A percentile compares a stretch with the other conserved stretches of the same genome.
These are phyloP conservation scores for Phytophthora pinifolia DNA, from an alignment of 352 stramenopile genomes.

Conservation along the genomic window DNA sequence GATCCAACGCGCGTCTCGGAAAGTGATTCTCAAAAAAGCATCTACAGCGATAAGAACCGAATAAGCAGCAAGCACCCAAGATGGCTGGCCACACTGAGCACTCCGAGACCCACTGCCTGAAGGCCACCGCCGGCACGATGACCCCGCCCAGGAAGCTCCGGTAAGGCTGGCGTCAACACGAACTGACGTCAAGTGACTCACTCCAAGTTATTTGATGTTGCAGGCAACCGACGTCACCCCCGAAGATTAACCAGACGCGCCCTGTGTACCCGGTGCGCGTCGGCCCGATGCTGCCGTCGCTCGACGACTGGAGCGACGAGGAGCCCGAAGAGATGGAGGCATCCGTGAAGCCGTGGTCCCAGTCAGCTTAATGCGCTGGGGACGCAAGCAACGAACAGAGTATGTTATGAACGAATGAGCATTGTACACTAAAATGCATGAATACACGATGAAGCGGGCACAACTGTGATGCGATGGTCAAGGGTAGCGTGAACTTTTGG, in stretches of 20 bases:
- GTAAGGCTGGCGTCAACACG: constrained; percentile 8
- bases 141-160: constrained; percentile 19
- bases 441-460: too few relatives aligned
- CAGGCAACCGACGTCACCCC: constrained; percentile 20
- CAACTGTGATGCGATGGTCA: too few relatives aligned
- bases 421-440: constrained; percentile 11
- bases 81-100: constrained; percentile 23
- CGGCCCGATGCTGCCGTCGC: constrained; percentile 21
- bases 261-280: constrained; percentile 23
- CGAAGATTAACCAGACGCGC: constrained; percentile 24
- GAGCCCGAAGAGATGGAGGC: background rate
- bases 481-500: background rate
- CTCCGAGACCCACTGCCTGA: background rate
- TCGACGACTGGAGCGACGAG: constrained; percentile 26
- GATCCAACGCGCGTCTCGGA: background rate
- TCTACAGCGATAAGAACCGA: constrained; percentile 19
- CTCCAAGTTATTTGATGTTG: constrained; percentile 2
- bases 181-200: constrained; percentile 12
- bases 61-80: background rate
- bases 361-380: constrained; percentile 18
- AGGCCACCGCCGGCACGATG: constrained; percentile 7
- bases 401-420: constrained; percentile 30
- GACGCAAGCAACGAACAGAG: background rate
- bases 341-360: constrained; percentile 20
- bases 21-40: constrained; percentile 33